phyloP scores from a whole-genome alignment of 1,284 basidiomycete species.

The Marasmius fiardii region DNA sequence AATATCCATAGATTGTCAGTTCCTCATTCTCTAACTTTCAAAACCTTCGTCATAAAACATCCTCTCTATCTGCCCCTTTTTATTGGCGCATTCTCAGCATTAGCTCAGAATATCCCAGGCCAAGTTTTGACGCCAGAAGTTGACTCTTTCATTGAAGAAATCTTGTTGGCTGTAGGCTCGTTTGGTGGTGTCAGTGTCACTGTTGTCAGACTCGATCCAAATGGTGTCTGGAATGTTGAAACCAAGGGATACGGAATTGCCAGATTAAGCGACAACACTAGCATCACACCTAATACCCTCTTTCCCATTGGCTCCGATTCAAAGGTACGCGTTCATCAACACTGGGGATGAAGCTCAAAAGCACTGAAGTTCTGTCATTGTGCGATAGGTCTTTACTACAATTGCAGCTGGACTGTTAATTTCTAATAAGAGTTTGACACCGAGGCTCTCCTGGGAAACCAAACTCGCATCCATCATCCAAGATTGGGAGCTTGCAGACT shows the following conservation, averaged over 20 bases:
- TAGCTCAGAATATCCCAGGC: background rate
- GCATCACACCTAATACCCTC: conserved; percentile 19
- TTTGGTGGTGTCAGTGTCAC: conserved; percentile 18
- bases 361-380: conserved; percentile 5
- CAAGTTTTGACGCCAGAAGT: background rate
- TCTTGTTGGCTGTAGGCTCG: conserved; percentile 17
- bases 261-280: conserved; percentile 7
- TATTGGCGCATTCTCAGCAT: background rate
- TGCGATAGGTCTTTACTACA: conserved; percentile 14
- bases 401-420: conserved; percentile 21
- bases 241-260: conserved; percentile 21
- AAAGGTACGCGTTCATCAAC: conserved; percentile 14
- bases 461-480: conserved; percentile 20
- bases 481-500: conserved; percentile 20
- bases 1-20: too few relatives aligned
- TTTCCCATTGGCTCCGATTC: conserved; percentile 22
- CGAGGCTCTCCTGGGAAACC: conserved; percentile 20
- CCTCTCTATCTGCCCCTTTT: background rate
- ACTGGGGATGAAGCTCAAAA: background rate
- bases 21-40: too few relatives aligned
- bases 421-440: conserved; percentile 18
- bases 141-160: conserved; percentile 16
- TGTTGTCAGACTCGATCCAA: conserved; percentile 13
- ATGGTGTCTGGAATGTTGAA: conserved; percentile 18
- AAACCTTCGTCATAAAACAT: background rate